These are phyloP conservation scores for Aurantiochytrium sp. DNA, from an alignment of 108 stramenopile genomes.

Conservation along the genomic window DNA sequence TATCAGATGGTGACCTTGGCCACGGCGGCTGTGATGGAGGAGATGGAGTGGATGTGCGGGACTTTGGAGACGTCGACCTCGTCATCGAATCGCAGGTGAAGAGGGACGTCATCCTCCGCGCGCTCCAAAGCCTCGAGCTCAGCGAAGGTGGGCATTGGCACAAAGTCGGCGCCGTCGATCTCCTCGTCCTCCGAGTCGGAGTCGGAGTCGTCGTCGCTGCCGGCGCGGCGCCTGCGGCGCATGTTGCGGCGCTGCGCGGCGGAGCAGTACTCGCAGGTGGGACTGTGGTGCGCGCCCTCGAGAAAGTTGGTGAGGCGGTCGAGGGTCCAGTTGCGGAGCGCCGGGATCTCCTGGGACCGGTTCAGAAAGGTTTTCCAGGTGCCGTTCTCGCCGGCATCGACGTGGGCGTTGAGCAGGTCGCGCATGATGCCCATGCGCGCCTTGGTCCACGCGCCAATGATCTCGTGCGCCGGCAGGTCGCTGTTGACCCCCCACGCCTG, in stretches of 20 bases:
- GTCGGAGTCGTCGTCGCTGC: background rate
- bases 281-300: background rate
- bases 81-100: no score
- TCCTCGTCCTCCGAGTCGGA: no score
- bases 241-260: background rate
- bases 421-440: background rate
- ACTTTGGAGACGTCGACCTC: no score
- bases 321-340: background rate
- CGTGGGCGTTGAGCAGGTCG: background rate
- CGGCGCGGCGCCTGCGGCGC: background rate
- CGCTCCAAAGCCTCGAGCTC: no score
- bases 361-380: background rate
- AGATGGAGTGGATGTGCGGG: no score
- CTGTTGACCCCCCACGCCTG: background rate
- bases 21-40: no score
- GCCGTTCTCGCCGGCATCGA: background rate
- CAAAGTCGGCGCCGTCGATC: no score
- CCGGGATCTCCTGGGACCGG: background rate
- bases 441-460: background rate
- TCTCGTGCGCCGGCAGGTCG: background rate
- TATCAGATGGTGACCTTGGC: no score
- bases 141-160: no score
- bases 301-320: background rate
- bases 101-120: no score
- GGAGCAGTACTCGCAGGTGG: background rate